Percentiles rank a stretch among this genome's conserved stretches.
Conservation (phyloP, 2,329 filamentous ascomycete species). For the Colletotrichum gloeosporioides region DNA sequence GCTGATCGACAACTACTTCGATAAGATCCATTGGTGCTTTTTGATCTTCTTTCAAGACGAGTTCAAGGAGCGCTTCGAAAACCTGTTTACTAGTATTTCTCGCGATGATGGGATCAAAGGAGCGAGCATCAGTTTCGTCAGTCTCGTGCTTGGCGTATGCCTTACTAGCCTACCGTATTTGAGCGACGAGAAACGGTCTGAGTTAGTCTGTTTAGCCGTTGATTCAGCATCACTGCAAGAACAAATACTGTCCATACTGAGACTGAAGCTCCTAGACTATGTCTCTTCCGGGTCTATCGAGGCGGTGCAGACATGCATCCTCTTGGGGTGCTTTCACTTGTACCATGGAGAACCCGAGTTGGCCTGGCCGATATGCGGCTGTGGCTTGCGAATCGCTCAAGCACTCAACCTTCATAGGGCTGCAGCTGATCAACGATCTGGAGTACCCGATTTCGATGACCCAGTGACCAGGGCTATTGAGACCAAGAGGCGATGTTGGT, state of each 20-base stretch:
- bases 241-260: neutral
- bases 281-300: conserved; percentile 29
- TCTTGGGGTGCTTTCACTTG: conserved; percentile 41
- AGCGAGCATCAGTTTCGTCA: neutral
- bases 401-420: conserved; percentile 35
- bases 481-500: conserved; percentile 41
- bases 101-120: neutral
- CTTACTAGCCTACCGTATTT: neutral
- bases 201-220: neutral
- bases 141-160: neutral
- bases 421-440: neutral
- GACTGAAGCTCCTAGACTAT: neutral
- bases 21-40: conserved; percentile 43
- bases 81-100: conserved; percentile 6
- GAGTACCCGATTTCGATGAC: neutral
- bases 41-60: conserved; percentile 39
- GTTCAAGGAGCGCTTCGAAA: conserved; percentile 26
- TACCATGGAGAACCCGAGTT: conserved; percentile 38
- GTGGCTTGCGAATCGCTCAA: conserved; percentile 38
- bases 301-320: conserved; percentile 36
- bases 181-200: neutral
- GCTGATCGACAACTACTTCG: conserved; percentile 40
- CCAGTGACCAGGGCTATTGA: conserved; percentile 20
- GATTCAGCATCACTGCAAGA: neutral
- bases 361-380: conserved; percentile 43